A percentile compares a stretch with the other conserved stretches of the same genome.
Evolutionary conservation across 2,329 filamentous ascomycete genomes (phyloP).

Genomic region (Colletotrichum destructivum): DNA sequence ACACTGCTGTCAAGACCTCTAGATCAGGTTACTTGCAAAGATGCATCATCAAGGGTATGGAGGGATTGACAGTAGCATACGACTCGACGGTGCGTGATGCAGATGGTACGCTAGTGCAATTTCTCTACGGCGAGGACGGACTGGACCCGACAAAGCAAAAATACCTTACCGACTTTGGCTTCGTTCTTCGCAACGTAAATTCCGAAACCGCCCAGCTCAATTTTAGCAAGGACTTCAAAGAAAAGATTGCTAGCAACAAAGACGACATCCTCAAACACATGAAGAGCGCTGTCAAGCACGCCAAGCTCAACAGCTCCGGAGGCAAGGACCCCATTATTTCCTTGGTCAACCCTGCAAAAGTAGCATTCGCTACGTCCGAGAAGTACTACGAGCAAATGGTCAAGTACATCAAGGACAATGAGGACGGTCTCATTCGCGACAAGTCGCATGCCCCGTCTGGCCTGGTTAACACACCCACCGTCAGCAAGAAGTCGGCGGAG

Average conservation of each 20-base stretch:
- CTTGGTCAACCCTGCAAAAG: slow-evolving; percentile 80
- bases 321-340: slow-evolving; percentile 83
- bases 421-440: slow-evolving; percentile 65
- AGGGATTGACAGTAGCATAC: slow-evolving; percentile 92
- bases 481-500: slow-evolving; percentile 82
- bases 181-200: slow-evolving; percentile 87
- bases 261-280: slow-evolving; percentile 80
- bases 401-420: slow-evolving; percentile 85
- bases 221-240: slow-evolving; percentile 68
- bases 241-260: slow-evolving; percentile 65
- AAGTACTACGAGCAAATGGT: slow-evolving; percentile 81
- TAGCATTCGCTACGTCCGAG: slow-evolving; percentile 91
- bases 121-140: slow-evolving; percentile 96
- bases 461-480: slow-evolving; percentile 52
- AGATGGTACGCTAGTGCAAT: slow-evolving; percentile 94
- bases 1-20: slow-evolving; percentile 98
- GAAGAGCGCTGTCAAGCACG: slow-evolving; percentile 85
- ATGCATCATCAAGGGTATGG: slow-evolving; percentile 99
- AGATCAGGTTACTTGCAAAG: slow-evolving; percentile 96
- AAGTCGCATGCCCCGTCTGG: slow-evolving; percentile 55
- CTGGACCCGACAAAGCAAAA: slow-evolving; percentile 95
- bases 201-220: slow-evolving; percentile 85
- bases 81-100: slow-evolving; percentile 95
- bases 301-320: slow-evolving; percentile 68
- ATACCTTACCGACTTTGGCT: slow-evolving; percentile 91